phyloP scores from a whole-genome alignment of 2,329 filamentous ascomycete genomes.

The Botryotinia convoluta region DNA sequence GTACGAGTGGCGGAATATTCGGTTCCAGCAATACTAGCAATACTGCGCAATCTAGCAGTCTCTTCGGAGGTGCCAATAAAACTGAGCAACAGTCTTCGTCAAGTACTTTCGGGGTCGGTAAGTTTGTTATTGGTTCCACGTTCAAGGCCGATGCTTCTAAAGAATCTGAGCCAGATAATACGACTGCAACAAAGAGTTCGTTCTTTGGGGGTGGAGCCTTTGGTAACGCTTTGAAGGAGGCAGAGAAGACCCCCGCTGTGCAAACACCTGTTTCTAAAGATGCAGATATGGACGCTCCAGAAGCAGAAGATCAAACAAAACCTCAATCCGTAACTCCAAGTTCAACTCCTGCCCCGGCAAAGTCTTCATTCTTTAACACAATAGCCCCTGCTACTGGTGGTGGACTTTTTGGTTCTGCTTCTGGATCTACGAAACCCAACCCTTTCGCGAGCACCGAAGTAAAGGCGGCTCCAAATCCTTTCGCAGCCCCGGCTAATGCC shows the following conservation, averaged over 20 bases:
- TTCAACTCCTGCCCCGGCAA: slow-evolving; percentile 32
- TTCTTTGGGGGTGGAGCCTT: slow-evolving; percentile 61
- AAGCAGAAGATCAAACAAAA: slow-evolving; percentile 23
- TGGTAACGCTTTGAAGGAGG: slow-evolving; percentile 54
- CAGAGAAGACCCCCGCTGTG: slow-evolving; percentile 38
- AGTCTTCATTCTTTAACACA: slow-evolving; percentile 26
- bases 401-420: slow-evolving; percentile 26
- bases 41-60: slow-evolving; percentile 10
- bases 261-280: slow-evolving; percentile 43
- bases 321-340: slow-evolving; percentile 28
- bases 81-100: slow-evolving; percentile 34
- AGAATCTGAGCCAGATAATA: slow-evolving; percentile 54
- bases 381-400: slow-evolving; percentile 21
- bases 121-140: slow-evolving; percentile 36
- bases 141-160: slow-evolving; percentile 50
- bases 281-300: slow-evolving; percentile 48
- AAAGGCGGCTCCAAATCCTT: slow-evolving; percentile 8
- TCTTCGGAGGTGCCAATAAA: slow-evolving; percentile 42
- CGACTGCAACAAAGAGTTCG: slow-evolving; percentile 43
- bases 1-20: slow-evolving; percentile 38
- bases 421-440: slow-evolving; percentile 25
- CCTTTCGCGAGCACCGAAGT: slow-evolving; percentile 23
- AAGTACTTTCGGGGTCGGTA: slow-evolving; percentile 24
- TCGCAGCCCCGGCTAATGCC: slow-evolving; percentile 10
- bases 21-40: slow-evolving; percentile 28